These are phyloP conservation scores for Cryptococcus neoformans DNA, from an alignment of 1,284 basidiomycete species.

Conservation along the genomic window DNA sequence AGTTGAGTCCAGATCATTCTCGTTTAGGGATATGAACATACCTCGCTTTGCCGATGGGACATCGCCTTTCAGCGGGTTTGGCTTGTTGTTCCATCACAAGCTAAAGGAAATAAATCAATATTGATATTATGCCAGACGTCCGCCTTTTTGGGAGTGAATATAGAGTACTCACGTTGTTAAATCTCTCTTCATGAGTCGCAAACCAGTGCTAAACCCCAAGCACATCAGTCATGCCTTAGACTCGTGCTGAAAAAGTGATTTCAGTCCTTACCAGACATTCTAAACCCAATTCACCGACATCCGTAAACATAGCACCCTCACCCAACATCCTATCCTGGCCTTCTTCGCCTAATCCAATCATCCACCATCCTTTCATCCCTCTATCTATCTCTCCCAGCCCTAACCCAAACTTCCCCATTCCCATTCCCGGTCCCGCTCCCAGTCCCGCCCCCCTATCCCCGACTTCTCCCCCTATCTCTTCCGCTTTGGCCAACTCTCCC, in stretches of 20 bases:
- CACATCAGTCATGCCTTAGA: not conserved
- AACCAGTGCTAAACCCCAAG: slow-evolving; percentile 58
- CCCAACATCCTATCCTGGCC: slow-evolving; percentile 64
- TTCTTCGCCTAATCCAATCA: slow-evolving; percentile 49
- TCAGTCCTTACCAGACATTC: slow-evolving; percentile 66
- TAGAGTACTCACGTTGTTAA: slow-evolving; percentile 63
- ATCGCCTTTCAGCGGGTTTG: slow-evolving; percentile 69
- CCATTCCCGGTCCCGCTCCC: not conserved
- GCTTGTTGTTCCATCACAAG: slow-evolving; percentile 81
- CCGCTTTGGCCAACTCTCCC: slow-evolving; percentile 11
- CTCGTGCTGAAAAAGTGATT: not conserved
- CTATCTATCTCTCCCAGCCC: slow-evolving; percentile 6
- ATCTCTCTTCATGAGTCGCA: slow-evolving; percentile 69
- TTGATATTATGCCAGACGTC: not conserved
- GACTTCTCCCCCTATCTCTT: not conserved
- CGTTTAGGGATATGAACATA: slow-evolving; percentile 1
- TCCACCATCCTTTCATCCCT: slow-evolving; percentile 51
- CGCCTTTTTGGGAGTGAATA: too few species aligned
- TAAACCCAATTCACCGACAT: slow-evolving; percentile 79
- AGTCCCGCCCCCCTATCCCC: not conserved
- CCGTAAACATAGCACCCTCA: slow-evolving; percentile 74
- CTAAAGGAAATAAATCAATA: slow-evolving; percentile 45
- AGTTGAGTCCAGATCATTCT: not conserved
- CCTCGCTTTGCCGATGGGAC: slow-evolving; percentile 74
- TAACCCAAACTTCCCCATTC: not conserved